Percentiles rank a stretch among this genome's conserved stretches.
Conservation (phyloP, 495 filamentous ascomycete genomes). For the Amorphotheca resinae region DNA sequence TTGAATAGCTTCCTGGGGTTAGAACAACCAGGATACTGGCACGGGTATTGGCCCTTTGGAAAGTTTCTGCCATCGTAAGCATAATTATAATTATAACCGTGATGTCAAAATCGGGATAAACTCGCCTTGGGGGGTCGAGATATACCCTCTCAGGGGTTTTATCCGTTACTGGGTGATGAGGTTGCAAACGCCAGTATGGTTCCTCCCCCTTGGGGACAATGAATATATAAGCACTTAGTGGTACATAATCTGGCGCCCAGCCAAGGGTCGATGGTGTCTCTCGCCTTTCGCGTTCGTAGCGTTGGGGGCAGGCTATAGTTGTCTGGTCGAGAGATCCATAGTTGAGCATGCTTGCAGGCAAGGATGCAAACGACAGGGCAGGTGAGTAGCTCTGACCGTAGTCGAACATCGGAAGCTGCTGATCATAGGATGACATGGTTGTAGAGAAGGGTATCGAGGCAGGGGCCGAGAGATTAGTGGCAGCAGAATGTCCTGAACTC, state of each 20-base stretch:
- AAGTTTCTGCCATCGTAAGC: background rate
- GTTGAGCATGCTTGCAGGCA: background rate
- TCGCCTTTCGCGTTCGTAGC: background rate
- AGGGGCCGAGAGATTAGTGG: background rate
- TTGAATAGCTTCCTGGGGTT: constrained; percentile 21
- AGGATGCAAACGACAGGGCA: background rate
- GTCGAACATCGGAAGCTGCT: background rate
- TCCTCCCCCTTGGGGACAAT: constrained; percentile 9
- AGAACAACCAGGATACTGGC: constrained; percentile 22
- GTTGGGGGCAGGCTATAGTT: background rate
- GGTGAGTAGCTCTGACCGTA: background rate
- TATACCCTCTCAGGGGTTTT: constrained; percentile 10
- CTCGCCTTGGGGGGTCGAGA: constrained; percentile 7
- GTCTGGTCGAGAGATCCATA: background rate
- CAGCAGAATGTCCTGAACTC: background rate
- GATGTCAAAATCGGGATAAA: background rate
- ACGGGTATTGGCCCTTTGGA: constrained; percentile 17
- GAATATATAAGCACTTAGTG: constrained; percentile 13
- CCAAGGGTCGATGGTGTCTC: constrained; percentile 7
- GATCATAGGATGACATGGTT: background rate
- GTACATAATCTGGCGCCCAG: background rate
- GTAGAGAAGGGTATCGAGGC: background rate
- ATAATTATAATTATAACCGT: background rate
- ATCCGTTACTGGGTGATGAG: background rate
- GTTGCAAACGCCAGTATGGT: constrained; percentile 7